Evolutionary conservation across 2,329 filamentous ascomycete species (phyloP).

Genomic region (Dactylellina parvicollis): DNA sequence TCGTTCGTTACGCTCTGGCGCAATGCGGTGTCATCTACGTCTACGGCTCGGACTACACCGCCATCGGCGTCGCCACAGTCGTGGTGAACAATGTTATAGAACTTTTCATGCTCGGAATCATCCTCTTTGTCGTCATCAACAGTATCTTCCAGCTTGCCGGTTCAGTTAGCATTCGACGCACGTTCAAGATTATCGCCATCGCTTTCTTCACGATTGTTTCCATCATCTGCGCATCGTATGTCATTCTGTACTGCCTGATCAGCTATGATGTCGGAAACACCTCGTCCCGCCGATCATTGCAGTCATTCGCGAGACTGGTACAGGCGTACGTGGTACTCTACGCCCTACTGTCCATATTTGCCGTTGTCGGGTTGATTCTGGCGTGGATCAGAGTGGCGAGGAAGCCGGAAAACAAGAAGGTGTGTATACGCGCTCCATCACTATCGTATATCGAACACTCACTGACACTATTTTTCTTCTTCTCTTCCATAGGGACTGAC

Average conservation of each 20-base stretch:
- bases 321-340: constrained; percentile 27
- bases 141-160: constrained; percentile 30
- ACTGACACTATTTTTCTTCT: constrained; percentile 3
- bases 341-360: constrained; percentile 12
- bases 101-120: constrained; percentile 30
- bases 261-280: constrained; percentile 1
- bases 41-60: not conserved
- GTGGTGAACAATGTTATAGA: constrained; percentile 22
- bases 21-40: constrained; percentile 30
- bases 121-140: constrained; percentile 20
- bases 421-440: not conserved
- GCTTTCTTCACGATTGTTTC: constrained; percentile 24
- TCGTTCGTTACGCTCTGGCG: constrained; percentile 12
- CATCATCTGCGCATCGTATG: constrained; percentile 10
- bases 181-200: constrained; percentile 2
- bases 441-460: not conserved
- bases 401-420: constrained; percentile 30
- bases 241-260: constrained; percentile 18
- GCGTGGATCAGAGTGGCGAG: constrained; percentile 14
- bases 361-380: constrained; percentile 21
- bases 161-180: constrained; percentile 9
- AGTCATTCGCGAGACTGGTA: not conserved
- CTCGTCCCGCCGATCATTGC: not conserved
- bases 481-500: constrained; percentile 35
- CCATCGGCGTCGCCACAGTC: constrained; percentile 12